Conservation (phyloP, 148 eudicot species). For the Rhododendron williamsianum region DNA sequence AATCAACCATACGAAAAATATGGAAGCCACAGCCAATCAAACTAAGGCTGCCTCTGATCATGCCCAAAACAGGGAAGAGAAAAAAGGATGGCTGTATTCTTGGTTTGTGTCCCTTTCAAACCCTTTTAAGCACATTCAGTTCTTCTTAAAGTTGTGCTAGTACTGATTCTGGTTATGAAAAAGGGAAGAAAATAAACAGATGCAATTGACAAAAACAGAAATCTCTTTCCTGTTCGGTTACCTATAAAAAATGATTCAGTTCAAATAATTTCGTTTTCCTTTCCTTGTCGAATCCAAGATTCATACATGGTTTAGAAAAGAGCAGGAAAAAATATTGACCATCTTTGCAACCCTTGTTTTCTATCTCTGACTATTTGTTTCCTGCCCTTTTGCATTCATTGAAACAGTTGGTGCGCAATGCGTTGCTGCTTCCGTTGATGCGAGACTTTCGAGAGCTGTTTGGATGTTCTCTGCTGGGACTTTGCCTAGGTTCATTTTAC, state of each 20-base stretch:
- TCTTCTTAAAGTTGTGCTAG: background rate
- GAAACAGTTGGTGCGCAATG: conserved; percentile 21
- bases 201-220: background rate
- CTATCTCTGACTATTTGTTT: background rate
- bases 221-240: background rate
- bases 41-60: conserved; percentile 27
- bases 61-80: conserved; percentile 32
- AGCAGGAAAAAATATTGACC: background rate
- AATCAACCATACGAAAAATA: background rate
- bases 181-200: background rate
- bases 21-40: conserved; percentile 11
- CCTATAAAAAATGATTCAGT: background rate
- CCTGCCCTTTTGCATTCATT: conserved; percentile 2
- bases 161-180: background rate
- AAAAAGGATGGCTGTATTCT: conserved; percentile 45
- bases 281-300: background rate
- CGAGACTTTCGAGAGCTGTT: conserved; percentile 31
- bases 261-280: background rate
- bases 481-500: conserved; percentile 3
- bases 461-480: conserved; percentile 21
- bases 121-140: background rate
- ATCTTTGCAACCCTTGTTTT: background rate
- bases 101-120: conserved; percentile 24
- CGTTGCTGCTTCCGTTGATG: conserved; percentile 31
- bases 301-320: background rate